phyloP scores from a whole-genome alignment of 371 early-diverging fungal genomes.

The Fennellomyces sp. region DNA sequence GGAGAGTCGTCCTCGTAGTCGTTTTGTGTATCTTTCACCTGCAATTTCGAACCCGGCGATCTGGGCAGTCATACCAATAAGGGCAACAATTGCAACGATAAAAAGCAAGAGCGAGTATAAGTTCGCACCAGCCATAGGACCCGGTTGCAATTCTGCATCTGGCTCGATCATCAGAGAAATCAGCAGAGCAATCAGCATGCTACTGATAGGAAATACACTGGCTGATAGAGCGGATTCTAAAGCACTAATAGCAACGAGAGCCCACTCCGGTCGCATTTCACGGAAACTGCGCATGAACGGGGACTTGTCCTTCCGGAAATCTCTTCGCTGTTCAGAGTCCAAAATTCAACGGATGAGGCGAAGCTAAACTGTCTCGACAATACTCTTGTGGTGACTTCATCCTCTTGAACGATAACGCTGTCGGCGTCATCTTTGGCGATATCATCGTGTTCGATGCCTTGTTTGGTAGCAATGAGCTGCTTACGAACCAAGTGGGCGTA shows the following conservation, averaged over 20 bases:
- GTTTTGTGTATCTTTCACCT: conserved; percentile 54
- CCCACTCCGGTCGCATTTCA: conserved; percentile 44
- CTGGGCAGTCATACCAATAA: conserved; percentile 36
- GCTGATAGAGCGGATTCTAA: conserved; percentile 57
- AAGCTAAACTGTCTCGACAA: not conserved
- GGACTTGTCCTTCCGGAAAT: conserved; percentile 30
- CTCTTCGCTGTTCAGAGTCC: conserved; percentile 31
- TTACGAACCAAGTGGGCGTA: conserved; percentile 61
- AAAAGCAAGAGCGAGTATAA: conserved; percentile 75
- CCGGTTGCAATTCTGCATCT: not conserved
- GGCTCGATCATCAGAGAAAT: conserved; percentile 17
- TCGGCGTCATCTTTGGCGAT: not conserved
- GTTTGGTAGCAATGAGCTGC: conserved; percentile 43
- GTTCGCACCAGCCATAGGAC: conserved; percentile 47
- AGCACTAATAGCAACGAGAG: conserved; percentile 35
- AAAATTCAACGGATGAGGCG: not conserved
- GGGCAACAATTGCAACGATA: conserved; percentile 48
- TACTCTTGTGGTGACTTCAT: not conserved
- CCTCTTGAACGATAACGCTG: not conserved
- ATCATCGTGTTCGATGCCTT: not conserved
- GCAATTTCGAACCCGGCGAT: conserved; percentile 33
- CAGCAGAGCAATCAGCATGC: conserved; percentile 31
- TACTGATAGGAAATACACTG: conserved; percentile 31
- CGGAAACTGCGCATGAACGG: conserved; percentile 45
- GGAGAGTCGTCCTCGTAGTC: conserved; percentile 55